phyloP scores from a whole-genome alignment of 2,329 filamentous ascomycete species.

The Verticillium isaacii region DNA sequence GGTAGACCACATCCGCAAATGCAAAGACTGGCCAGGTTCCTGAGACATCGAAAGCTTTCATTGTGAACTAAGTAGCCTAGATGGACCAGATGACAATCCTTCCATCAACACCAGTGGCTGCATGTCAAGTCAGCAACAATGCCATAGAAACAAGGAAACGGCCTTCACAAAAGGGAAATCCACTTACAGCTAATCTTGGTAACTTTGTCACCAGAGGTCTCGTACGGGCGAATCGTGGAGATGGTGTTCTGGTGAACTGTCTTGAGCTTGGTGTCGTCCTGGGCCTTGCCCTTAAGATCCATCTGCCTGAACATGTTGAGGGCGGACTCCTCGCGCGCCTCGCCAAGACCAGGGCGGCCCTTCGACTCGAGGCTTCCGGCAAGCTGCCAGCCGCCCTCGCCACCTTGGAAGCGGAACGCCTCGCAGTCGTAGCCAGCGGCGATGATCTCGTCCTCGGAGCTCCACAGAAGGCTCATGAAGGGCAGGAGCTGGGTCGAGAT shows the following conservation, averaged over 20 bases:
- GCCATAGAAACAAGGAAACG: constrained; percentile 7
- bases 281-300: constrained; percentile 91
- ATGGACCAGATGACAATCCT: constrained; percentile 74
- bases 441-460: constrained; percentile 85
- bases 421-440: constrained; percentile 90
- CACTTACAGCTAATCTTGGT: constrained; percentile 82
- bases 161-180: constrained; percentile 12
- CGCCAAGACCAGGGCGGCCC: constrained; percentile 54
- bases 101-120: constrained; percentile 79
- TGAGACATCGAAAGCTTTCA: neutral
- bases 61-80: constrained; percentile 30
- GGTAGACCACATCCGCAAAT: neutral
- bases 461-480: constrained; percentile 92
- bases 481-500: constrained; percentile 86
- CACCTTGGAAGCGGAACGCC: constrained; percentile 82
- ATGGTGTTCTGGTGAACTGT: constrained; percentile 97
- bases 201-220: constrained; percentile 59
- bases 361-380: constrained; percentile 77
- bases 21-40: neutral
- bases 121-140: constrained; percentile 2
- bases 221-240: constrained; percentile 74
- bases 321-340: constrained; percentile 79
- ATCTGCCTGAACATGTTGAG: constrained; percentile 98
- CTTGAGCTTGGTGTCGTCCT: constrained; percentile 90
- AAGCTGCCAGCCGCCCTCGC: constrained; percentile 76